These are phyloP conservation scores for Eucalyptus tenuipes DNA, from an alignment of 345 rosid species.

Conservation along the genomic window DNA sequence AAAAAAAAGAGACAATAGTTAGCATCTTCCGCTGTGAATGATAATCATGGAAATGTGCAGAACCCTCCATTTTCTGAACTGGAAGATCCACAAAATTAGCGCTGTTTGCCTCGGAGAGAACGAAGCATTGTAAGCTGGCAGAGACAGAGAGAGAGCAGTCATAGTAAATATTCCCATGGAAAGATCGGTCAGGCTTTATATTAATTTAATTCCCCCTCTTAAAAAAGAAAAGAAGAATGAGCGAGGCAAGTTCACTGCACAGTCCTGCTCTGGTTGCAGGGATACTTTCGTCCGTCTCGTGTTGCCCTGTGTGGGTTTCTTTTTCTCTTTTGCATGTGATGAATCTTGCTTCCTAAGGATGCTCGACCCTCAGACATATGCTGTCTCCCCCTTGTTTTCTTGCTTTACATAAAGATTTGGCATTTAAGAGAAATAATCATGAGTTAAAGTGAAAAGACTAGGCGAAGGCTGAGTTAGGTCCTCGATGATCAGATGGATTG, in stretches of 20 bases:
- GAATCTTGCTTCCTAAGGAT: not conserved
- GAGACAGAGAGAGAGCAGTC: not conserved
- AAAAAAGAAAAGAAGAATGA: not conserved
- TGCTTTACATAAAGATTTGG: not conserved
- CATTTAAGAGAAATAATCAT: not conserved
- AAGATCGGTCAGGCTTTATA: not conserved
- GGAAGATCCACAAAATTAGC: not conserved
- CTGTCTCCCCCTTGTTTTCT: not conserved
- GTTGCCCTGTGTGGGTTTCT: not conserved
- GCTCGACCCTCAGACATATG: not conserved
- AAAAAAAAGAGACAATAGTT: not conserved
- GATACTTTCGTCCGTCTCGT: not conserved
- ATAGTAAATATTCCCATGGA: not conserved
- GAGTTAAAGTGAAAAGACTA: not conserved
- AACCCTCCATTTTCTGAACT: slow-evolving; percentile 4
- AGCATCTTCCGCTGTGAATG: not conserved
- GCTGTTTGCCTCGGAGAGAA: slow-evolving; percentile 10
- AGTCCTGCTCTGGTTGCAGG: not conserved
- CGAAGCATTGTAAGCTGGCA: not conserved
- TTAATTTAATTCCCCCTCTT: not conserved
- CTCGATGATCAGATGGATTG: not conserved
- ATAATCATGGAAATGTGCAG: not conserved
- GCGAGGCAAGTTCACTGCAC: not conserved
- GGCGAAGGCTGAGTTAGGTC: not conserved
- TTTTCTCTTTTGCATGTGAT: slow-evolving; percentile 2